phyloP scores from a whole-genome alignment of 805 yeast genomes.

The Komagataella populi region DNA sequence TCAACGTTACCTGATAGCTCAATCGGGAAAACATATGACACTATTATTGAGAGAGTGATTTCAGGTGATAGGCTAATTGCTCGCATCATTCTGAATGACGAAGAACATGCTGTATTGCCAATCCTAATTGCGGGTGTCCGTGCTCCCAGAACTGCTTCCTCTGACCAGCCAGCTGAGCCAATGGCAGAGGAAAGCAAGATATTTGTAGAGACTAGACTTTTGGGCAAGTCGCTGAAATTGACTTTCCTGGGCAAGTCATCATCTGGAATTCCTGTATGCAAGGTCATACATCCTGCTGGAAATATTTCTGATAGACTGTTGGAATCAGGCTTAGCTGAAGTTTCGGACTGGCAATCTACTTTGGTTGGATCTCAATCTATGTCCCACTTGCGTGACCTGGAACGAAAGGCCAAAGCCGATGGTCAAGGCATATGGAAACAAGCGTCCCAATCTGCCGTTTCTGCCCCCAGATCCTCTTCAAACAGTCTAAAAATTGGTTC shows the following conservation, averaged over 20 bases:
- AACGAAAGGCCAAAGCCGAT: conserved; percentile 40
- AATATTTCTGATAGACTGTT: conserved; percentile 57
- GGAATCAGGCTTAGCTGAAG: conserved; percentile 57
- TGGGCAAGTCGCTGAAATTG: conserved; percentile 46
- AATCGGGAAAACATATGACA: conserved; percentile 25
- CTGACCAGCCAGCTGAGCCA: conserved; percentile 33
- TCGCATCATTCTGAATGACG: conserved; percentile 33
- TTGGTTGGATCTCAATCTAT: conserved; percentile 53
- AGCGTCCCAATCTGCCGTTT: conserved; percentile 10
- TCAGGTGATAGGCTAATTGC: conserved; percentile 68
- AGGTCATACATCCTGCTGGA: conserved; percentile 63
- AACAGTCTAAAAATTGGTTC: conserved; percentile 24
- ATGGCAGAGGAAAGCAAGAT: conserved; percentile 52
- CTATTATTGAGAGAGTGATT: conserved; percentile 64
- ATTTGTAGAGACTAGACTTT: conserved; percentile 49
- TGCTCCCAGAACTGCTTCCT: conserved; percentile 52
- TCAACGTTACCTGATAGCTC: conserved; percentile 18
- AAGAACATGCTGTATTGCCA: conserved; percentile 43
- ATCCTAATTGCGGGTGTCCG: conserved; percentile 63
- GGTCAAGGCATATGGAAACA: conserved; percentile 48
- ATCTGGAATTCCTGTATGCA: conserved; percentile 45
- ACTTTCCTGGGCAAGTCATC: conserved; percentile 46
- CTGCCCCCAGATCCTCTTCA: conserved; percentile 7
- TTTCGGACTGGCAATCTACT: conserved; percentile 70
- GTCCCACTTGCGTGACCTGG: conserved; percentile 49